Evolutionary conservation across 495 filamentous ascomycete genomes (phyloP).

Genomic region (Cercophora newfieldiana): DNA sequence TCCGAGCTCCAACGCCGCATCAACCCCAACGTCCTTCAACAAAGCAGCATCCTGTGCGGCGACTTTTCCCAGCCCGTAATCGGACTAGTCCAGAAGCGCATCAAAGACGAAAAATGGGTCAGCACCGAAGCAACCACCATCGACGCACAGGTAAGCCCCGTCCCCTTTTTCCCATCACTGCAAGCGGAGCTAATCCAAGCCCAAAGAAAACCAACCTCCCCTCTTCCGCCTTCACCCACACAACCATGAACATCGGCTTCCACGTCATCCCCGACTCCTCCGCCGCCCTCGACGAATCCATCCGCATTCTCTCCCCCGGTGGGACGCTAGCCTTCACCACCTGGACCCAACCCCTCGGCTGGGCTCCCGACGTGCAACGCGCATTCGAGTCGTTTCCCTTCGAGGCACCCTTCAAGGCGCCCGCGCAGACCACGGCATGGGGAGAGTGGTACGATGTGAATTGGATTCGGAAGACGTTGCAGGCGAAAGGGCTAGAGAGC

Average conservation of each 20-base stretch:
- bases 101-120: conserved; percentile 33
- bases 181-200: neutral
- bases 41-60: conserved; percentile 42
- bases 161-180: neutral
- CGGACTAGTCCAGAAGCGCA: conserved; percentile 30
- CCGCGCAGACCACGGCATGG: conserved; percentile 36
- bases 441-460: conserved; percentile 38
- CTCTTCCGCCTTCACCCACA: conserved; percentile 37
- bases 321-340: conserved; percentile 42
- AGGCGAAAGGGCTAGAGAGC: conserved; percentile 32
- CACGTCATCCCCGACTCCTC: conserved; percentile 45
- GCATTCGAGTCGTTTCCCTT: conserved; percentile 41
- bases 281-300: conserved; percentile 37
- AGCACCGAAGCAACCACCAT: conserved; percentile 33
- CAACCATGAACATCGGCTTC: conserved; percentile 44
- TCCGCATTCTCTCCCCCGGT: conserved; percentile 41
- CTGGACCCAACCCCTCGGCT: conserved; percentile 35
- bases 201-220: conserved; percentile 35
- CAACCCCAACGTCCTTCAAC: conserved; percentile 28
- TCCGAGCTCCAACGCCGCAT: conserved; percentile 33
- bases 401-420: conserved; percentile 34
- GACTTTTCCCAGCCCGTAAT: conserved; percentile 38
- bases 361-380: conserved; percentile 31
- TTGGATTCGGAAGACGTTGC: conserved; percentile 37
- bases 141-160: conserved; percentile 39